A percentile compares a stretch with the other conserved stretches of the same genome.
These are phyloP conservation scores for Stemphylium vesicarium DNA, from an alignment of 2,329 filamentous ascomycete genomes.

Conservation along the genomic window DNA sequence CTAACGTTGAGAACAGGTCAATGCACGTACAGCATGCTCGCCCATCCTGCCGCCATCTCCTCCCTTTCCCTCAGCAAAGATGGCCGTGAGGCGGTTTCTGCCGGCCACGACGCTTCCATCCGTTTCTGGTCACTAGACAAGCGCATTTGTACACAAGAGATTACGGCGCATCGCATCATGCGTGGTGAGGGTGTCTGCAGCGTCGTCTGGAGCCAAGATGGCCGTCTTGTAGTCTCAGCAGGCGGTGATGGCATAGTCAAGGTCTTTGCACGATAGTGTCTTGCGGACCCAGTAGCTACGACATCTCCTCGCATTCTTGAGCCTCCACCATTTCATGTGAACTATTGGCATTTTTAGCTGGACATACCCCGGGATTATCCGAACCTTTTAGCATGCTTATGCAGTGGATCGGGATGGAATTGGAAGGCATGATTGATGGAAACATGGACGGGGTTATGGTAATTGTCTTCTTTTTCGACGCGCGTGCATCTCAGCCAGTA, in stretches of 20 bases:
- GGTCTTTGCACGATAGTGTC: slow-evolving; percentile 66
- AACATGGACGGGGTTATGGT: slow-evolving; percentile 20
- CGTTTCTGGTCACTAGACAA: slow-evolving; percentile 98
- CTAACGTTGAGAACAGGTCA: slow-evolving; percentile 67
- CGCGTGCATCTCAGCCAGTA: slow-evolving; percentile 1
- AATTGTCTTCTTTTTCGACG: slow-evolving; percentile 15
- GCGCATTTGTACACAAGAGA: slow-evolving; percentile 91
- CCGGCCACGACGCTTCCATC: slow-evolving; percentile 92
- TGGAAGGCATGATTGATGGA: slow-evolving; percentile 20
- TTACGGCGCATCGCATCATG: slow-evolving; percentile 92
- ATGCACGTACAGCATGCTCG: slow-evolving; percentile 99
- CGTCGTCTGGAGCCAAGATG: slow-evolving; percentile 95
- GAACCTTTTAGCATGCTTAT: slow-evolving; percentile 4
- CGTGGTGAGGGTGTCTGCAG: slow-evolving; percentile 93
- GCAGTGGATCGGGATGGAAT: slow-evolving; percentile 2
- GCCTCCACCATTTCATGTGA: slow-evolving; percentile 13
- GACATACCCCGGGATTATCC: slow-evolving; percentile 21
- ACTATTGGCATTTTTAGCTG: slow-evolving; percentile 29
- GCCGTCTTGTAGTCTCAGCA: slow-evolving; percentile 90
- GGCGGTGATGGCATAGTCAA: slow-evolving; percentile 96
- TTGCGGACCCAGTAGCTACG: slow-evolving; percentile 11
- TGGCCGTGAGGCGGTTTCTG: slow-evolving; percentile 91
- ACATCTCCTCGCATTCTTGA: slow-evolving; percentile 13
- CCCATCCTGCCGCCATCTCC: slow-evolving; percentile 91
- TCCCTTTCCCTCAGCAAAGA: slow-evolving; percentile 91